Conservation (phyloP, 768 basidiomycete genomes). For the Neoboletus subvelutipes region DNA sequence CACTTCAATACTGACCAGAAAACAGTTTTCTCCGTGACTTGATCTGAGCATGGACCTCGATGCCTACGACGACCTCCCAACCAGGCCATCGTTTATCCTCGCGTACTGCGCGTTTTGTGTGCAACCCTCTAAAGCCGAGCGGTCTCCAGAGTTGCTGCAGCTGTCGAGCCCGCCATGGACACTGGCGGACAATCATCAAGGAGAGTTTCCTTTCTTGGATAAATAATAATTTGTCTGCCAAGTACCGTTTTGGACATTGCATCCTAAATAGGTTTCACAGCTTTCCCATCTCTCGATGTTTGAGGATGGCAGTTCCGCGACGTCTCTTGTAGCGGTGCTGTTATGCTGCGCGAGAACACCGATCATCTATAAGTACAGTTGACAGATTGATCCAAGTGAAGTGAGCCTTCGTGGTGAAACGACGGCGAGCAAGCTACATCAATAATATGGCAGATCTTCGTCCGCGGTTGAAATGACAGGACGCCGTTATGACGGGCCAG, state of each 20-base stretch:
- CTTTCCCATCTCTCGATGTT: too few species aligned
- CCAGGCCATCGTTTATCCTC: conserved; percentile 63
- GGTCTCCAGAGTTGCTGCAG: conserved; percentile 17
- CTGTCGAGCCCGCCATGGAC: conserved; percentile 15
- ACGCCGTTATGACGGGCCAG: too few species aligned
- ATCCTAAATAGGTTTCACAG: not conserved
- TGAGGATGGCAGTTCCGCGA: too few species aligned
- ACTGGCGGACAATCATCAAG: conserved; percentile 22
- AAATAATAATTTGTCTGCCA: not conserved
- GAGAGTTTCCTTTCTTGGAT: conserved; percentile 16
- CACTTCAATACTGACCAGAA: conserved; percentile 49
- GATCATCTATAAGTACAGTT: not conserved
- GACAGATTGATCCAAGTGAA: not conserved
- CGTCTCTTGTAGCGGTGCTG: too few species aligned
- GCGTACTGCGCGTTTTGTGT: conserved; percentile 5
- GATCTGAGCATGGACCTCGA: conserved; percentile 95
- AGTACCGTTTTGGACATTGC: not conserved
- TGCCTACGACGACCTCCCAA: conserved; percentile 88
- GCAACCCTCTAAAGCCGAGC: not conserved
- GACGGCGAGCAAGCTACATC: not conserved
- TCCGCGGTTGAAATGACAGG: not conserved
- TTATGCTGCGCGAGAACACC: not conserved
- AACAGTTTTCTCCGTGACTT: conserved; percentile 88
- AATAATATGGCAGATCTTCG: not conserved
- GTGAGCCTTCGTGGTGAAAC: not conserved